Base-by-base conservation (phyloP, 371 early-diverging fungal species). In the Apophysomyces ossiformis region DNA sequence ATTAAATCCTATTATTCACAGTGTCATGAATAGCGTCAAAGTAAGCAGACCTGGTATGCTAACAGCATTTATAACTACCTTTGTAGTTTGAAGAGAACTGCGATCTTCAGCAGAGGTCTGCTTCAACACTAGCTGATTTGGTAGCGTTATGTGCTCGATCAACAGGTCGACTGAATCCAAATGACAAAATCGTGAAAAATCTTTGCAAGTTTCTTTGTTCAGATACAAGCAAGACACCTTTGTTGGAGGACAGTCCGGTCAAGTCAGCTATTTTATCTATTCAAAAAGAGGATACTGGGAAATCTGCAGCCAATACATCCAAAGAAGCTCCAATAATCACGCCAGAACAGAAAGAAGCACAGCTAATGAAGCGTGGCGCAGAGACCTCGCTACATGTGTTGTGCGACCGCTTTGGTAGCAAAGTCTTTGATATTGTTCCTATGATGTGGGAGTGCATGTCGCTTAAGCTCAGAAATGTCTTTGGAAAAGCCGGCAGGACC, bases 1-100 rank as follows among this genome's bases (percentile, higher is more conserved):
- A 71, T 84, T 96, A 11, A 95, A 92, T 65, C 91, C 93, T 4
- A 79, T 98, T 11, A 88, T 97, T 57, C 88, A 95, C 21, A 81
- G 93, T 57, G 79, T 98, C 32, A 97, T 96, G 96, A 89, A 91
- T 64, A 87, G 93, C 11, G 86, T 97, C 61, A 94, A 96, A 75
- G 67, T 69, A 70, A 61, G 59, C 36, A 16, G n/a, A 57, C 9
- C 1, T 18, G 16, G 7, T 47, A n/a, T 57, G 44, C 37, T 32
- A 9, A 5, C 56, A 39, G 35, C 36, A 38, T 32, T 62, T 32
- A 1, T 66, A 21, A 16, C 57, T 36, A 3, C 47, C 35, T 39
- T 41, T 43, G 9, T 70, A 75, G 64, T 84, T 83, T 60, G 96
- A 96, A 70, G 86, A 85, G 50, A 92, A 90, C 57, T 66, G 76